A percentile compares a stretch with the other conserved stretches of the same genome.
phyloP scores from a whole-genome alignment of 495 filamentous ascomycete genomes.

The Neurospora sp. region DNA sequence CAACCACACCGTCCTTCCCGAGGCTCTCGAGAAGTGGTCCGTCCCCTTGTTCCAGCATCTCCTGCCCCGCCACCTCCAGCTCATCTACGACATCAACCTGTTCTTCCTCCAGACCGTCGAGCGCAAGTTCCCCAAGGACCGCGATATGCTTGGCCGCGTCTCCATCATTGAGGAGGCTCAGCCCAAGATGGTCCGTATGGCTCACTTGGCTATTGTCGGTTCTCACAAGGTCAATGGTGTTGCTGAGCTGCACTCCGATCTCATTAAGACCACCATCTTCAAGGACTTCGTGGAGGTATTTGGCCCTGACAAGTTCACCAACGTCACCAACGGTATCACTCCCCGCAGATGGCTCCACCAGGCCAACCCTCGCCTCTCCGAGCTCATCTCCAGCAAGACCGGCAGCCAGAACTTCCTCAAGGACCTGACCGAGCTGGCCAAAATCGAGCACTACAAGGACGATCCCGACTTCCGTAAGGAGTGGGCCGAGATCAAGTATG shows the following conservation, averaged over 20 bases:
- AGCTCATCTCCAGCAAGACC: conserved; percentile 81
- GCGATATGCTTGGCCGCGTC: conserved; percentile 71
- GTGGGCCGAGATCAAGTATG: conserved; percentile 80
- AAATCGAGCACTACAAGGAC: conserved; percentile 67
- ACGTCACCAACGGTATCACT: conserved; percentile 96
- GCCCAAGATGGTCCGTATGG: conserved; percentile 98
- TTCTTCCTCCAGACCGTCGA: conserved; percentile 87
- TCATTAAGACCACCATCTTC: conserved; percentile 98
- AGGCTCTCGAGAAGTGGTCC: conserved; percentile 97
- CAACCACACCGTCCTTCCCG: conserved; percentile 94
- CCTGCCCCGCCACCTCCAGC: conserved; percentile 88
- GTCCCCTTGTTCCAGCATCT: conserved; percentile 87
- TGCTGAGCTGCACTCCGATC: conserved; percentile 90
- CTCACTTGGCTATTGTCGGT: conserved; percentile 85
- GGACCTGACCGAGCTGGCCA: conserved; percentile 74
- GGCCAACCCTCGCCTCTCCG: conserved; percentile 86
- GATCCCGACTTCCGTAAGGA: conserved; percentile 85
- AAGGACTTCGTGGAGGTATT: conserved; percentile 95
- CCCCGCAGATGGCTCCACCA: conserved; percentile 95
- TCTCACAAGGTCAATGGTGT: conserved; percentile 99
- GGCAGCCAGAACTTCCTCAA: conserved; percentile 77
- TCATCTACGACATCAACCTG: conserved; percentile 97
- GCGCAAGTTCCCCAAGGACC: conserved; percentile 77
- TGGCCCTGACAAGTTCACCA: conserved; percentile 93
- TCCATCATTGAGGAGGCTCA: conserved; percentile 96